phyloP scores from a whole-genome alignment of 2,329 filamentous ascomycete genomes.

The Fusarium subglutinans region DNA sequence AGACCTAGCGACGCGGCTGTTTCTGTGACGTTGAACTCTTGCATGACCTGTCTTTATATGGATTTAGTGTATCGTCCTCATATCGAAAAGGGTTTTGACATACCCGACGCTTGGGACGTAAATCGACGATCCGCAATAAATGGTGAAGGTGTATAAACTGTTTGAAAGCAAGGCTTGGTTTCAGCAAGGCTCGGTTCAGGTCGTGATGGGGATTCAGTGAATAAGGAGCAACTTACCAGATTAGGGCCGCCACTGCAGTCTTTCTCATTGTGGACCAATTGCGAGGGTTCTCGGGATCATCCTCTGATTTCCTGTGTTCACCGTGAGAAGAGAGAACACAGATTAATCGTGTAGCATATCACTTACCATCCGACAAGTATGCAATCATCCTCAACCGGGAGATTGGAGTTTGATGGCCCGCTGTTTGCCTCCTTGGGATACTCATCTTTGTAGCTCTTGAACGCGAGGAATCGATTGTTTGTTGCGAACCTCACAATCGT shows the following conservation, averaged over 20 bases:
- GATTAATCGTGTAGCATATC: background rate
- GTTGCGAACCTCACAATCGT: background rate
- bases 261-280: background rate
- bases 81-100: fast-evolving
- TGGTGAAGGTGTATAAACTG: background rate
- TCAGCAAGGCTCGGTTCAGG: background rate
- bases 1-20: background rate
- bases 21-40: background rate
- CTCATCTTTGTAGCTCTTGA: background rate
- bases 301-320: background rate
- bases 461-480: background rate
- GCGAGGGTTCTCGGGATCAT: background rate
- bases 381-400: background rate
- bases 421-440: background rate
- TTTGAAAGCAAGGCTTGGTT: background rate
- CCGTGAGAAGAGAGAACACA: background rate
- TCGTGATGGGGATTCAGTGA: background rate
- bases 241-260: background rate
- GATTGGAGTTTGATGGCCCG: background rate
- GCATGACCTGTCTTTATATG: background rate
- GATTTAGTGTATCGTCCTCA: background rate
- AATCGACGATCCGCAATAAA: background rate
- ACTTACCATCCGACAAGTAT: background rate
- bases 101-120: background rate
- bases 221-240: background rate